Base-by-base conservation (phyloP, 2,329 filamentous ascomycete species). In the Polytolypa hystricis region DNA sequence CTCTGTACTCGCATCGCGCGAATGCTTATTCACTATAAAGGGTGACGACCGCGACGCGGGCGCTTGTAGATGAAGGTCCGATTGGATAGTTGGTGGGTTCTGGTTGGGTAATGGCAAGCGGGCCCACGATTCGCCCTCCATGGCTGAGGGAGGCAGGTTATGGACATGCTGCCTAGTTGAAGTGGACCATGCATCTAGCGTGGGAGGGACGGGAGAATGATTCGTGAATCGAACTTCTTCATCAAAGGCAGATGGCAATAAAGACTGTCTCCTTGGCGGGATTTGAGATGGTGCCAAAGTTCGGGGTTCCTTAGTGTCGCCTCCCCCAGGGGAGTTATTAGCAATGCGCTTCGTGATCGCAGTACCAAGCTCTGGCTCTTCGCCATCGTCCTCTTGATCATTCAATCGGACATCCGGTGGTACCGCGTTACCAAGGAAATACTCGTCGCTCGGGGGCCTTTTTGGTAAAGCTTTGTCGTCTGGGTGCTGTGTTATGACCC, bases 381-480 rank as follows among this genome's bases (percentile, higher is more conserved):
- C 28, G 28, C 14, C 11, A 16, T 30, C 28, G 14, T 30, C 11
- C 7, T 30, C 28, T 7, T 30, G 7, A 30, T 30, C 11, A 16
- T 8, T n/a, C n/a, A 7, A 7, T 25, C n/a, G 7, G 7, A 7
- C n/a, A 25, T 25, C 21, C n/a, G 7, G 7, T 7, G n/a, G n/a
- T 7, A 7, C 20, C 6, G 26, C n/a, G 30, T 21, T 11, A 21
- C 12, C 11, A 12, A 15, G 18, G 27, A 56, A 57, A 45, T 70
- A 74, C 33, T 72, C 70, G 45, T 75, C 67, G 53, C 80, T 84
- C 47, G 77, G 67, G 14, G 75, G 77, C 40, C 77, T 66, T 42
- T 71, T 76, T 20, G 89, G 89, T 7, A 96, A 67, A 17, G 81
- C 81, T 56, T 94, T 95, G 34, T 75, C 77, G 36, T 73, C 71